Percentiles rank a stretch among this genome's conserved stretches.
Conservation (phyloP, 306 rosid genomes). For the Geum urbanum region DNA sequence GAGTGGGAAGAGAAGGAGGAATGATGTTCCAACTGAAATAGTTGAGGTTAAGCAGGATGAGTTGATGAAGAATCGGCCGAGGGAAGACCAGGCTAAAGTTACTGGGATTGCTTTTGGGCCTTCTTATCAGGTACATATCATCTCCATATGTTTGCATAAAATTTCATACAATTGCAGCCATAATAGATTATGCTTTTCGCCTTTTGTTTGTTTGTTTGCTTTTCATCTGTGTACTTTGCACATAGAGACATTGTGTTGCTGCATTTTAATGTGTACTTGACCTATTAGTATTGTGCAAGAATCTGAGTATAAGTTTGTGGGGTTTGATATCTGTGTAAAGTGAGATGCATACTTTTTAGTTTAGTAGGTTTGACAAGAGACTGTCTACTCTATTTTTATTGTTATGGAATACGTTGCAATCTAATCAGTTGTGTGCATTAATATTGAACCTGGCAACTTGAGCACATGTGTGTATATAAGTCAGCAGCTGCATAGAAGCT, state of each 20-base stretch:
- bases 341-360: not conserved
- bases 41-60: constrained; percentile 95
- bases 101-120: constrained; percentile 96
- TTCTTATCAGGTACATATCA: constrained; percentile 61
- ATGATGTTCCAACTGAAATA: constrained; percentile 65
- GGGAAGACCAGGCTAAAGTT: constrained; percentile 77
- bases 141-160: not conserved
- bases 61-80: constrained; percentile 85
- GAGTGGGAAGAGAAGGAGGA: constrained; percentile 68
- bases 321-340: not conserved
- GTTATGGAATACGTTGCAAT: not conserved
- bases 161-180: not conserved
- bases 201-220: no score
- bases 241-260: not conserved
- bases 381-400: not conserved
- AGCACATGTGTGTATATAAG: not conserved
- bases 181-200: not conserved
- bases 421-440: no score
- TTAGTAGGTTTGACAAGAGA: not conserved
- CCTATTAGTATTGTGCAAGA: not conserved
- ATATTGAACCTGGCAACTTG: not conserved
- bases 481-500: not conserved
- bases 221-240: no score
- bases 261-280: not conserved
- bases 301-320: no score